Base-by-base conservation (phyloP, 306 rosid species). In the Abrus precatorius region DNA sequence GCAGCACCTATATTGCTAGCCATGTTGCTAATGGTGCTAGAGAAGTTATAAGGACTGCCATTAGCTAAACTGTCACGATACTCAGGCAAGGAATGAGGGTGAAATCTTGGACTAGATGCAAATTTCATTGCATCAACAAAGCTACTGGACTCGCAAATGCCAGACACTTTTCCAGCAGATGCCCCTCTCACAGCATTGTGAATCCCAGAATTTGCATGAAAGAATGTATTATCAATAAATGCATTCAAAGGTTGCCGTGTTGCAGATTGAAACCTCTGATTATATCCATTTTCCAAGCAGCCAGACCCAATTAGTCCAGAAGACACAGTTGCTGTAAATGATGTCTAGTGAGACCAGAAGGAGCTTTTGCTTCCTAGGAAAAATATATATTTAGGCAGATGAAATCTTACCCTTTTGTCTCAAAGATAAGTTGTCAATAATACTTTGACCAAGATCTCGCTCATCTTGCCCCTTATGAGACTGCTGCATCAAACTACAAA, bases 71-170 rank as follows among this genome's bases (percentile, higher is more conserved):
- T 75, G 61, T 87, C 91, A 75, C 77, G 84, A 78, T 82, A 80
- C 77, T 91, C 93, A 5, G 95, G 95, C 9, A 91, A 78, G 71
- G 95, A 91, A 83, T 86, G 91, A 72, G 90, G 90, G 75, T 89
- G 95, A 65, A 89, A 86, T 79, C 80, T 62, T 5, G 89, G 88
- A 71, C 84, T 68, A 41, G 87, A 59, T 74, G 86, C 82, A 80
- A 84, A 82, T 57, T 83, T 84, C 54, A 78, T 70, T 67, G 82
- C 87, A 73, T 90, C 88, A 54, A 78, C 68, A 84, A 87, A 82
- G 66, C 67, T 84, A 69, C 75, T 84, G 52, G 90, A 74, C 29
- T 86, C 91, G 1, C 71, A 32, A 73, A 80, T 57, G 41, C 85
- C 80, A 68, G 88, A 76, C 10, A 80, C 78, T 74, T 82, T 86